Conservation (phyloP, 768 basidiomycete genomes). For the Lentinus brumalis region DNA sequence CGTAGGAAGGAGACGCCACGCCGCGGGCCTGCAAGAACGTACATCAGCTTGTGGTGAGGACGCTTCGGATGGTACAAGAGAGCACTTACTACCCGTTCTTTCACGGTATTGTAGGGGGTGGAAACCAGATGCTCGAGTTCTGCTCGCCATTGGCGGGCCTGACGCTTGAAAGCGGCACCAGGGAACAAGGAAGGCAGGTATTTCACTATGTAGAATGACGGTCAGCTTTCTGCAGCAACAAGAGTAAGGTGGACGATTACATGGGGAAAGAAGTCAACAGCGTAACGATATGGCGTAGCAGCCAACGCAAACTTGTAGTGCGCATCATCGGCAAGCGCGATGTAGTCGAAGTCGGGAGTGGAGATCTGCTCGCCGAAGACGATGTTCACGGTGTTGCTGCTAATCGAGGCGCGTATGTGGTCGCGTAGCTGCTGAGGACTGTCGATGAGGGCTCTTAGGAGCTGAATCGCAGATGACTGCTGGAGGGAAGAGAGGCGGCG, state of each 20-base stretch:
- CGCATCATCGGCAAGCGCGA: too few species aligned
- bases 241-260: background rate
- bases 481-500: too few species aligned
- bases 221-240: background rate
- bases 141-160: constrained; percentile 3
- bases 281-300: background rate
- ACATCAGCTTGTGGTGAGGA: background rate
- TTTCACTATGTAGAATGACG: constrained; percentile 5
- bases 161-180: constrained; percentile 22
- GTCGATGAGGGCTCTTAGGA: too few species aligned
- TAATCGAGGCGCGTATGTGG: too few species aligned
- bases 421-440: too few species aligned
- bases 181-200: constrained; percentile 29
- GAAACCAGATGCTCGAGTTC: background rate
- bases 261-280: background rate
- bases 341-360: too few species aligned
- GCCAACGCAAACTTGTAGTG: too few species aligned
- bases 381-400: too few species aligned
- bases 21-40: background rate
- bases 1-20: background rate
- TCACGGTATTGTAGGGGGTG: background rate
- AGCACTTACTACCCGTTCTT: background rate
- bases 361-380: too few species aligned
- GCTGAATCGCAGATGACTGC: too few species aligned
- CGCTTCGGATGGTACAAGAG: background rate